Base-by-base conservation (phyloP, 208 protist species). In the Polymyxa betae region DNA sequence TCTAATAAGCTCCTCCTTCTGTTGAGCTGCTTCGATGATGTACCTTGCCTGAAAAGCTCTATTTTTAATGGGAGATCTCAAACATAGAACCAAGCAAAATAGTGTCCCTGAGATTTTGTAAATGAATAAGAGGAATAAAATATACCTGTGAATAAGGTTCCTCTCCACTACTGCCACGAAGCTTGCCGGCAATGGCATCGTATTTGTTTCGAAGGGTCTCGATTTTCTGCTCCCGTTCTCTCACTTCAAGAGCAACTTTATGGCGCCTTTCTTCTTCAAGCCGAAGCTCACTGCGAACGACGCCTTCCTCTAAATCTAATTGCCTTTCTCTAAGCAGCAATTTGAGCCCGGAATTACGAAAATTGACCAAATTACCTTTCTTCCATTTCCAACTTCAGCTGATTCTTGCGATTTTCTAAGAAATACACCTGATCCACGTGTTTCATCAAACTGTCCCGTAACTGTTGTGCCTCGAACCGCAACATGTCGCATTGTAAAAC, bases 221-320 rank as follows among this genome's bases (percentile, higher is more conserved):
- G 77, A 93, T 60, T 20, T 38, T n/a, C 35, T 29, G 29, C 93
- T 95, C 93, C 0, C 96, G 93, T 38, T 97, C 94, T 49, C 92
- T 93, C 40, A 97, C 91, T 88, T 97, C 96, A 0, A 91, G 88
- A 24, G 92, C 92, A n/a, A 97, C 92, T 5, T 91, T 88, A 20
- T 92, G 91, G 40, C 96, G 94, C 92, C 97, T 95, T 66, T 98
- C 96, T 90, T 97, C 96, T 20, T 91, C 93, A 12, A 95, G 91
- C 92, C 96, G 97, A 12, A 88, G 87, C 92, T 97, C 94, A 91
- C 95, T 94, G 46, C 89, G 66, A 41, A 97, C 93, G 40, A 97
- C 77, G 32, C 95, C 94, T 16, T 29, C 20, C 54, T 66, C 54
- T 29, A 66, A 32, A 29, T 16, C 54, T 29, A 66, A 16, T 29